phyloP scores from a whole-genome alignment of 2,329 filamentous ascomycete genomes.

The Biscogniauxia sp. region DNA sequence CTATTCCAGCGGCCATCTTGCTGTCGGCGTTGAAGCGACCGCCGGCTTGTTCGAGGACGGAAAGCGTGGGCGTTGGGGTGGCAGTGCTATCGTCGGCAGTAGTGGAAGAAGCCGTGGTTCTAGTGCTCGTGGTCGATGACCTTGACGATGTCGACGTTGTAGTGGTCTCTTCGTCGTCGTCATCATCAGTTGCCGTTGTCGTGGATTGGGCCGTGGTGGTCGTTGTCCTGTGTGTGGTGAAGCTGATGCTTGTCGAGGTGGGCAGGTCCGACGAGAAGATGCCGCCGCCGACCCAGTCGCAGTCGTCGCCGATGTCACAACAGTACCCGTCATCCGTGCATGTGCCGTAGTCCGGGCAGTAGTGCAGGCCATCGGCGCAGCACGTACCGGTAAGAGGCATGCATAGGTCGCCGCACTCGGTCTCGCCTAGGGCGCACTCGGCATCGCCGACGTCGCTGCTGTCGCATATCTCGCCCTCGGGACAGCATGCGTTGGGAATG shows the following conservation, averaged over 20 bases:
- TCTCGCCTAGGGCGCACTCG: conserved; percentile 15
- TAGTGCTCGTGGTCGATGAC: neutral
- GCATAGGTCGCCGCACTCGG: conserved; percentile 19
- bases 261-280: conserved; percentile 3
- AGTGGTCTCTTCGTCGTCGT: neutral
- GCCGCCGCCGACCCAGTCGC: conserved; percentile 5
- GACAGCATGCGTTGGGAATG: conserved; percentile 23
- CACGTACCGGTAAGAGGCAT: conserved; percentile 26
- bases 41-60: conserved; percentile 12
- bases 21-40: conserved; percentile 16
- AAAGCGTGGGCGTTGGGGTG: conserved; percentile 9
- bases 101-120: neutral
- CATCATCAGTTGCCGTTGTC: neutral
- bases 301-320: conserved; percentile 16
- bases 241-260: conserved; percentile 7
- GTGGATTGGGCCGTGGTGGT: neutral
- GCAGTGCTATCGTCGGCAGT: conserved; percentile 8
- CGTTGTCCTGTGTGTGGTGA: conserved; percentile 1
- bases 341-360: conserved; percentile 25
- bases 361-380: conserved; percentile 18
- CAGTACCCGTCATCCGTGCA: conserved; percentile 20
- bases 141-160: neutral
- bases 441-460: conserved; percentile 8
- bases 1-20: conserved; percentile 19
- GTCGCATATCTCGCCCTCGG: conserved; percentile 19